Evolutionary conservation across 352 stramenopile species (phyloP).

Genomic region (Pseudoperonospora humuli): DNA sequence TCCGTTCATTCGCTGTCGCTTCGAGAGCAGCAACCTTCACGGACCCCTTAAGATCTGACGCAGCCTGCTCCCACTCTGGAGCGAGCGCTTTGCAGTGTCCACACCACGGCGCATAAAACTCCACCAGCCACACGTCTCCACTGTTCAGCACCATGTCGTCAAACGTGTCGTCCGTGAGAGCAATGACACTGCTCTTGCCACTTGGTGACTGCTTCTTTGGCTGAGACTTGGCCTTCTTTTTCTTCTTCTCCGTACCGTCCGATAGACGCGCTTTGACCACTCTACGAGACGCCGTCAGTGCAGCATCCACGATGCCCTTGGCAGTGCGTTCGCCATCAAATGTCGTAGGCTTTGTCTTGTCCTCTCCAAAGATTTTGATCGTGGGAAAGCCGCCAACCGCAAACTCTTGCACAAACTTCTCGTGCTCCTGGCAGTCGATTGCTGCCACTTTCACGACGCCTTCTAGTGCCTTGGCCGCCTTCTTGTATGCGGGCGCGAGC

Average conservation of each 20-base stretch:
- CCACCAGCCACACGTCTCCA: conserved; percentile 85
- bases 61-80: conserved; percentile 88
- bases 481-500: conserved; percentile 89
- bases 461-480: conserved; percentile 81
- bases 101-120: conserved; percentile 92
- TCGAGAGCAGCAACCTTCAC: conserved; percentile 91
- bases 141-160: conserved; percentile 87
- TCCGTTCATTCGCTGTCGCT: conserved; percentile 87
- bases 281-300: conserved; percentile 53
- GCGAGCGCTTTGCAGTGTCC: conserved; percentile 89
- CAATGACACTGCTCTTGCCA: conserved; percentile 71
- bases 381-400: conserved; percentile 89
- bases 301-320: conserved; percentile 81
- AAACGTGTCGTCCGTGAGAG: conserved; percentile 89
- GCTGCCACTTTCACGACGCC: conserved; percentile 88
- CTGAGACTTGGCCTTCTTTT: conserved; percentile 26
- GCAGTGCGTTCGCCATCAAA: conserved; percentile 78
- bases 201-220: conserved; percentile 37
- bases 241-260: conserved; percentile 50
- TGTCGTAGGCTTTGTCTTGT: conserved; percentile 69
- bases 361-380: conserved; percentile 89
- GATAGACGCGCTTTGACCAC: conserved; percentile 75
- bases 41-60: conserved; percentile 76
- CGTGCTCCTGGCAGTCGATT: conserved; percentile 76
- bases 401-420: conserved; percentile 81